These are phyloP conservation scores for Diaporthe batatas DNA, from an alignment of 2,329 filamentous ascomycete genomes.

Conservation along the genomic window DNA sequence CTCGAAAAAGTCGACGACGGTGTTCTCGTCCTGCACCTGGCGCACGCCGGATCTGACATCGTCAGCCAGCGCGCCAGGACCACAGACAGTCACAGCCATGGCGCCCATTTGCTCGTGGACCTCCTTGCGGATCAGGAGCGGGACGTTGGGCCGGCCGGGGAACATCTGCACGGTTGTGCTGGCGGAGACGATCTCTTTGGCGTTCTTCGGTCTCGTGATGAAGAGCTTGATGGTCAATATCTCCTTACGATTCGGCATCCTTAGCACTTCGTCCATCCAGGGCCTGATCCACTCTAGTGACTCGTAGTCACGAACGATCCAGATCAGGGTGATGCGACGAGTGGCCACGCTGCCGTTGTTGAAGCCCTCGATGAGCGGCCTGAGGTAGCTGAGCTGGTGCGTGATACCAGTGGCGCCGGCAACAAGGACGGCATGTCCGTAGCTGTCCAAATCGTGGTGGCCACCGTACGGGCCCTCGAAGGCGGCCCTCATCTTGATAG, in stretches of 20 bases:
- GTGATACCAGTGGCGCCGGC: conserved; percentile 96
- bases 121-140: conserved; percentile 84
- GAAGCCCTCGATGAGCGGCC: conserved; percentile 79
- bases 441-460: conserved; percentile 88
- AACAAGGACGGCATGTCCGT: conserved; percentile 91
- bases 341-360: conserved; percentile 81
- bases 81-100: conserved; percentile 88
- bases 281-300: conserved; percentile 93
- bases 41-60: conserved; percentile 80
- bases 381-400: conserved; percentile 90
- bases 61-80: conserved; percentile 80
- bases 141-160: conserved; percentile 87
- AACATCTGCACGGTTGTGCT: conserved; percentile 91
- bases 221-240: conserved; percentile 90
- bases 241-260: conserved; percentile 84
- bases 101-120: conserved; percentile 86
- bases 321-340: conserved; percentile 85
- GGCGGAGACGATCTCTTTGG: conserved; percentile 83
- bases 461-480: conserved; percentile 92
- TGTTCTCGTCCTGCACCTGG: conserved; percentile 69
- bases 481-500: conserved; percentile 76
- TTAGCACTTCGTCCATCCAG: conserved; percentile 82
- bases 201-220: conserved; percentile 87
- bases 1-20: conserved; percentile 80
- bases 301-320: conserved; percentile 92